phyloP scores from a whole-genome alignment of 2,329 filamentous ascomycete genomes.

The Emmonsiellopsis sp. region DNA sequence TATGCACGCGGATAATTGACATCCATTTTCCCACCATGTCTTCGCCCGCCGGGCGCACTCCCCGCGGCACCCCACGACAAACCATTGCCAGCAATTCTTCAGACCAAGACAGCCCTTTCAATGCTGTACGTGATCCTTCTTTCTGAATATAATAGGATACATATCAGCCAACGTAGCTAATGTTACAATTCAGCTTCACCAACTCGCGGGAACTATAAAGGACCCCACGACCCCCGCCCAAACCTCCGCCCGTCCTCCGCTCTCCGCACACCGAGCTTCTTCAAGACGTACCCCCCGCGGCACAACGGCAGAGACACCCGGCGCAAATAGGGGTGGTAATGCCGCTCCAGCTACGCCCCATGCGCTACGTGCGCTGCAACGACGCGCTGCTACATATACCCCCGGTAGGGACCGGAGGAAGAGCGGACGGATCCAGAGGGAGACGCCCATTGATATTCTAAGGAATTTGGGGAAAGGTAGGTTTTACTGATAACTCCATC shows the following conservation, averaged over 20 bases:
- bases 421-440: slow-evolving; percentile 41
- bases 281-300: slow-evolving; percentile 26
- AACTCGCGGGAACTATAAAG: slow-evolving; percentile 20
- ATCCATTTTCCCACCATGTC: background rate
- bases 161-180: background rate
- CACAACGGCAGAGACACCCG: background rate
- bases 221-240: slow-evolving; percentile 29
- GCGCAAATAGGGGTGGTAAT: slow-evolving; percentile 12
- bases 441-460: slow-evolving; percentile 47
- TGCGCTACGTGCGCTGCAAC: slow-evolving; percentile 45
- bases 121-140: slow-evolving; percentile 2
- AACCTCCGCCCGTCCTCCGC: slow-evolving; percentile 19
- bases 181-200: slow-evolving; percentile 20
- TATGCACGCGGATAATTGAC: background rate
- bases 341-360: slow-evolving; percentile 45
- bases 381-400: slow-evolving; percentile 41
- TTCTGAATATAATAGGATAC: background rate
- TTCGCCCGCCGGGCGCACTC: background rate
- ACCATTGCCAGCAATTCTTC: background rate
- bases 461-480: slow-evolving; percentile 43
- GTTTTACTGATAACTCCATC: background rate
- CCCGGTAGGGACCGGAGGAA: slow-evolving; percentile 40
- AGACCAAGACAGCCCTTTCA: slow-evolving; percentile 3
- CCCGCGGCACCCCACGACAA: background rate
- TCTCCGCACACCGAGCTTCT: slow-evolving; percentile 23